phyloP scores from a whole-genome alignment of 2,329 filamentous ascomycete species.

The Penicillium sp. region DNA sequence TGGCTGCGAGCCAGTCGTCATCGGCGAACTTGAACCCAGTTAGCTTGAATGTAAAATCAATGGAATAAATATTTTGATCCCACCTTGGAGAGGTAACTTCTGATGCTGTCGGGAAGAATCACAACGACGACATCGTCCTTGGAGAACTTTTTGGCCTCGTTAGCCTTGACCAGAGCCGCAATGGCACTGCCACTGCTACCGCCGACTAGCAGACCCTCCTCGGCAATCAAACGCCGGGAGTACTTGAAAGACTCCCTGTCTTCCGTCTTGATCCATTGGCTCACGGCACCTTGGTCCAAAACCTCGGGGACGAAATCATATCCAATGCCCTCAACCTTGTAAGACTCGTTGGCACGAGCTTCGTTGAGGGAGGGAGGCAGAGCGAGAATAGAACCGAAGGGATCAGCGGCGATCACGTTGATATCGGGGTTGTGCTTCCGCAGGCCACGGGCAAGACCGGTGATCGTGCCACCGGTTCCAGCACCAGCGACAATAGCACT shows the following conservation, averaged over 20 bases:
- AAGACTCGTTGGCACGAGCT: constrained; percentile 68
- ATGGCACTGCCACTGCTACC: constrained; percentile 90
- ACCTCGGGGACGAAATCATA: constrained; percentile 98
- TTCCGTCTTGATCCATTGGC: constrained; percentile 97
- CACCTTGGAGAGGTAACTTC: constrained; percentile 88
- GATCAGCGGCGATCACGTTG: constrained; percentile 87
- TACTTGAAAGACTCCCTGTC: constrained; percentile 84
- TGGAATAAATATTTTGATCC: constrained; percentile 1
- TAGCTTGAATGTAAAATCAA: constrained; percentile 4
- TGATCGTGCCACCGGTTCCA: constrained; percentile 91
- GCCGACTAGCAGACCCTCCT: constrained; percentile 87
- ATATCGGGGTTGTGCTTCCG: constrained; percentile 76
- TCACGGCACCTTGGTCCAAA: constrained; percentile 66
- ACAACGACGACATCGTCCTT: constrained; percentile 86
- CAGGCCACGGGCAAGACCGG: constrained; percentile 73
- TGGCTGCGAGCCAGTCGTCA: constrained; percentile 96
- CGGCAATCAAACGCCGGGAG: constrained; percentile 79
- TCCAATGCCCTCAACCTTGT: constrained; percentile 97
- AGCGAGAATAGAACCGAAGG: constrained; percentile 82
- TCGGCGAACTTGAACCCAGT: constrained; percentile 62
- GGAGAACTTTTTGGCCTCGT: constrained; percentile 65
- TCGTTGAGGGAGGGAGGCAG: constrained; percentile 71
- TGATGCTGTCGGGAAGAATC: constrained; percentile 86
- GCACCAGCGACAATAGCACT: constrained; percentile 65
- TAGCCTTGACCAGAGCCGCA: constrained; percentile 66